These are phyloP conservation scores for Acacia pycnantha DNA, from an alignment of 331 rosid genomes.

Conservation along the genomic window DNA sequence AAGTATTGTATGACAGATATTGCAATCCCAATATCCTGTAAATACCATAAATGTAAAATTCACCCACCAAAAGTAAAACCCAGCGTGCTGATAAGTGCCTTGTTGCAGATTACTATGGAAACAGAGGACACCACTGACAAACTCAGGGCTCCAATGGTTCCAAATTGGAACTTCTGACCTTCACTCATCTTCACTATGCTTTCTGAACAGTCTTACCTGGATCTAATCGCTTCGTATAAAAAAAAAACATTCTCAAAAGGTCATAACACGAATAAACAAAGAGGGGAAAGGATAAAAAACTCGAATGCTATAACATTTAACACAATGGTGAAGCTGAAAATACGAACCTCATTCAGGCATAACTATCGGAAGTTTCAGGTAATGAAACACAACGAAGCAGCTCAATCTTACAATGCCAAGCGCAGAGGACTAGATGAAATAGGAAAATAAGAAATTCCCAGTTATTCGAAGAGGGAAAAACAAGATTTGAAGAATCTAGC, in stretches of 20 bases:
- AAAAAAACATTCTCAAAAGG: neutral
- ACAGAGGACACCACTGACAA: constrained; percentile 82
- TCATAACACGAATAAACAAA: neutral
- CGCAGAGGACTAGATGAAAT: neutral
- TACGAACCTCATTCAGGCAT: constrained; percentile 2
- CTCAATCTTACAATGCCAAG: constrained; percentile 12
- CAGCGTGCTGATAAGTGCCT: constrained; percentile 68
- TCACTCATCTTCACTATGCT: constrained; percentile 59
- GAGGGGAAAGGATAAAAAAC: neutral
- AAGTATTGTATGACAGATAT: neutral
- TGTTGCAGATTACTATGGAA: constrained; percentile 81
- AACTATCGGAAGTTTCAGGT: neutral
- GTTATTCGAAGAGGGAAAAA: neutral
- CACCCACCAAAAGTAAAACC: constrained; percentile 70
- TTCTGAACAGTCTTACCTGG: neutral
- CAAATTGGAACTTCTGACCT: constrained; percentile 64
- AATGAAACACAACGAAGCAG: neutral
- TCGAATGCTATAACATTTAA: neutral
- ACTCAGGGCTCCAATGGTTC: constrained; percentile 77
- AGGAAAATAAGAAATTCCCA: neutral
- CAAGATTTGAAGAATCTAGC: neutral
- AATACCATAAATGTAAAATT: neutral
- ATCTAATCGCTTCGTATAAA: neutral
- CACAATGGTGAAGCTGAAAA: neutral
- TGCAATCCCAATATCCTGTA: neutral